phyloP scores from a whole-genome alignment of 257 asterid species.

The Misopates orontium region DNA sequence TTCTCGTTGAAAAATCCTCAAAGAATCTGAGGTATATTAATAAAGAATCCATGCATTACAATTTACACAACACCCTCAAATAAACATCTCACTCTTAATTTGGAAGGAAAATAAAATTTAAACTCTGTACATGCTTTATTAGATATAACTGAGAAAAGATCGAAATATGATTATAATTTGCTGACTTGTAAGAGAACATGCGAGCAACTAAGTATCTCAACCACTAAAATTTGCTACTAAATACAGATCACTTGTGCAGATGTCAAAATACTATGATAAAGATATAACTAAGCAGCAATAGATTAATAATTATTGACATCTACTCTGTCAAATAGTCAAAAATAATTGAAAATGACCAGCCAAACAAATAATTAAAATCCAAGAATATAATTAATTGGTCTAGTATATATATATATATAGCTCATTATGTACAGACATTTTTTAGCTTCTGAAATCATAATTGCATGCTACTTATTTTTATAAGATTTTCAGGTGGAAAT shows the following conservation, averaged over 20 bases:
- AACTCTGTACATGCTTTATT: neutral
- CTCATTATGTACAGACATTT: neutral
- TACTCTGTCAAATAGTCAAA: neutral
- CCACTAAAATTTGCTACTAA: neutral
- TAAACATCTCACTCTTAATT: too few relatives aligned
- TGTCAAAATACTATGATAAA: neutral
- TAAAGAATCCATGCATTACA: too few relatives aligned
- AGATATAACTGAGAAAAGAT: neutral
- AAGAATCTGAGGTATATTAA: too few relatives aligned
- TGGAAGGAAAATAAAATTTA: too few relatives aligned
- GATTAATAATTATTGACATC: neutral
- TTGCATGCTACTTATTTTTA: slow-evolving; percentile 4
- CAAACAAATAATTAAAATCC: neutral
- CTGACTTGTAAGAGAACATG: slow-evolving; percentile 22
- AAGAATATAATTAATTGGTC: neutral
- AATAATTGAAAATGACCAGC: too few relatives aligned
- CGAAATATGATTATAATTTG: neutral
- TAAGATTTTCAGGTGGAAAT: neutral
- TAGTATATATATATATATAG: neutral
- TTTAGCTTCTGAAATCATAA: neutral
- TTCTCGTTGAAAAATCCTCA: too few relatives aligned
- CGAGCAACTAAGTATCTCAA: slow-evolving; percentile 23
- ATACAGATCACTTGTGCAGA: neutral
- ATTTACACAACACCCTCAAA: too few relatives aligned
- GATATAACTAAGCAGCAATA: neutral